These are phyloP conservation scores for Kodamaea laetipori DNA, from an alignment of 805 yeast species.

Conservation along the genomic window DNA sequence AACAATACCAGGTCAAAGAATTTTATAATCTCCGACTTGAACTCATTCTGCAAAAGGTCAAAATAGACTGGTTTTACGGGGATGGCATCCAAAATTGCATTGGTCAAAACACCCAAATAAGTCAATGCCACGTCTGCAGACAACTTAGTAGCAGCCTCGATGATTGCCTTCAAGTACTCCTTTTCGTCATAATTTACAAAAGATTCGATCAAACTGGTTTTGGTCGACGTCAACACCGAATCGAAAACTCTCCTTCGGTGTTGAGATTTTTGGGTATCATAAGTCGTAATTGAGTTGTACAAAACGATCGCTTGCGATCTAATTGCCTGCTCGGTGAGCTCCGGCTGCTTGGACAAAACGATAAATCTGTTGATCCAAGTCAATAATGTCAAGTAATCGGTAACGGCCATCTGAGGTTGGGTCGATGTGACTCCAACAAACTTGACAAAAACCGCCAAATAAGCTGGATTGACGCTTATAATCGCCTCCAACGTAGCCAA, in stretches of 20 bases:
- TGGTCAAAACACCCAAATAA: constrained; percentile 28
- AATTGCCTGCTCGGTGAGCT: constrained; percentile 25
- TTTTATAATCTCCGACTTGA: constrained; percentile 18
- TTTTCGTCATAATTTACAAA: constrained; percentile 8
- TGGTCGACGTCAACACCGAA: constrained; percentile 34
- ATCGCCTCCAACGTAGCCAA: constrained; percentile 40
- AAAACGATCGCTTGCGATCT: constrained; percentile 41
- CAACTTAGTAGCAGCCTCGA: constrained; percentile 7
- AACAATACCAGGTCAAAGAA: constrained; percentile 44
- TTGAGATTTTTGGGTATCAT: constrained; percentile 12
- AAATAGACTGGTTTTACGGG: constrained; percentile 28
- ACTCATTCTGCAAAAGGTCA: constrained; percentile 16
- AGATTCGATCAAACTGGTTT: constrained; percentile 21
- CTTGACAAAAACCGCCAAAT: constrained; percentile 37
- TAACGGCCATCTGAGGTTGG: constrained; percentile 47
- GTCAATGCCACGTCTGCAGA: constrained; percentile 16
- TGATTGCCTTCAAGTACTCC: constrained; percentile 4
- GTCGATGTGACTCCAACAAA: constrained; percentile 38
- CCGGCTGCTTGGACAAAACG: constrained; percentile 6
- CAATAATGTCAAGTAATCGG: constrained; percentile 58
- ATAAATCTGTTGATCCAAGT: constrained; percentile 54
- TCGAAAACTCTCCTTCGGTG: constrained; percentile 27
- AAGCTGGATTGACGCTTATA: constrained; percentile 31
- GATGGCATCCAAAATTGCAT: constrained; percentile 24
- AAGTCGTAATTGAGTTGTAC: constrained; percentile 20